These are phyloP conservation scores for Conticribra weissflogii DNA, from an alignment of 108 stramenopile genomes.

Conservation along the genomic window DNA sequence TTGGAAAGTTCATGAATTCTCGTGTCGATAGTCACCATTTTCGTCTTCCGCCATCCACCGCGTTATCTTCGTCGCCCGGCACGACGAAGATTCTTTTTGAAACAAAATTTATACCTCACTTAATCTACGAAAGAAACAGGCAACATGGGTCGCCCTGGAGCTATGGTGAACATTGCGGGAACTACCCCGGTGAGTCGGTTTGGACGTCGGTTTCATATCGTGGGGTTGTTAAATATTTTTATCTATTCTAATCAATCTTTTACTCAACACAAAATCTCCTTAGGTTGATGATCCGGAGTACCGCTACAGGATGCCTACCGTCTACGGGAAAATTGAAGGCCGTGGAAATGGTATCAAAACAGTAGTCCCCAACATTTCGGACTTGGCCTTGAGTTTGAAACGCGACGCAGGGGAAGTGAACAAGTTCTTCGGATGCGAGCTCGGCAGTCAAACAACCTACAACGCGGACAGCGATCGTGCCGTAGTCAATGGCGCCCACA, in stretches of 20 bases:
- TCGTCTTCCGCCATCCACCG: neutral
- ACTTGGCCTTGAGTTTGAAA: slow-evolving; percentile 84
- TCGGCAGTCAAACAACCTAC: slow-evolving; percentile 97
- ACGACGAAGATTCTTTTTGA: slow-evolving; percentile 40
- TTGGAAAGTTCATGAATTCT: slow-evolving; percentile 16
- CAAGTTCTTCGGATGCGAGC: slow-evolving; percentile 98
- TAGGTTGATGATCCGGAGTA: slow-evolving; percentile 92
- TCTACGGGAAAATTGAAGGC: slow-evolving; percentile 97
- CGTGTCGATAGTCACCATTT: slow-evolving; percentile 7
- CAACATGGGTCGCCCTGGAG: slow-evolving; percentile 77
- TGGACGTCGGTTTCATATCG: slow-evolving; percentile 1
- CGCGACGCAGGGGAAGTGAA: slow-evolving; percentile 93
- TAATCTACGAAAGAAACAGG: slow-evolving; percentile 17
- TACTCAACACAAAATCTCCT: neutral
- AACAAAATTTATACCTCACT: slow-evolving; percentile 16
- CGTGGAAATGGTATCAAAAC: slow-evolving; percentile 99
- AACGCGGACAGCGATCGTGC: slow-evolving; percentile 92
- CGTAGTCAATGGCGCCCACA: slow-evolving; percentile 97
- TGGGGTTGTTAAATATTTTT: neutral
- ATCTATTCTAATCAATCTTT: neutral
- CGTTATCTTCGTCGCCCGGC: slow-evolving; percentile 20
- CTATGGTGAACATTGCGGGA: slow-evolving; percentile 91
- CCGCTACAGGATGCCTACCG: slow-evolving; percentile 97
- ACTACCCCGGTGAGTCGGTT: slow-evolving; percentile 57
- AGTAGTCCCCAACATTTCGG: slow-evolving; percentile 93